These are phyloP conservation scores for Coleophoma eucalyptorum DNA, from an alignment of 2,329 filamentous ascomycete species.

Conservation along the genomic window DNA sequence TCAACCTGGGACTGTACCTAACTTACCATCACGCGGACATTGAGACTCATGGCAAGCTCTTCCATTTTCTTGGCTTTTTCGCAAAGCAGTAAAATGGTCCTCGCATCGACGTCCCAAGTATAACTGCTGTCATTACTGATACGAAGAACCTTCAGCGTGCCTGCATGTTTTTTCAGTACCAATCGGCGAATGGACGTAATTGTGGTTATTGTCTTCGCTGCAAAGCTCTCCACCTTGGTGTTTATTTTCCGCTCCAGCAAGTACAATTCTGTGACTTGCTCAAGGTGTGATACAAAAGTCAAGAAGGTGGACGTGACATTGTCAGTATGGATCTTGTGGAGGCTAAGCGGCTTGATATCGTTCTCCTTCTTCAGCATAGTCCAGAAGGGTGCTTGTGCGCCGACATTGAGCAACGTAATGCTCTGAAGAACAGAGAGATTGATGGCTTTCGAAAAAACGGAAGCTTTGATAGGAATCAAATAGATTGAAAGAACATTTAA, in stretches of 20 bases:
- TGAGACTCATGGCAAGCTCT: constrained; percentile 54
- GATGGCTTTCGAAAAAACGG: constrained; percentile 50
- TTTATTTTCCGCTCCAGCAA: constrained; percentile 51
- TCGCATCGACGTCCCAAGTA: constrained; percentile 55
- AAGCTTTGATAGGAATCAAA: constrained; percentile 56
- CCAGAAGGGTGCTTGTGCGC: constrained; percentile 59
- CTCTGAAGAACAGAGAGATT: constrained; percentile 52
- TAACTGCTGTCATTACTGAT: constrained; percentile 52
- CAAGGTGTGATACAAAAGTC: constrained; percentile 46
- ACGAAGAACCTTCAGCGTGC: constrained; percentile 50
- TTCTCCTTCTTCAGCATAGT: constrained; percentile 51
- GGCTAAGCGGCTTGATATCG: constrained; percentile 41
- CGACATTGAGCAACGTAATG: constrained; percentile 61
- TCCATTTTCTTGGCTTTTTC: constrained; percentile 43
- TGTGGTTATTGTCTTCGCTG: constrained; percentile 42
- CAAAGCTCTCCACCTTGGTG: constrained; percentile 49
- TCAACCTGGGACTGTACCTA: neutral
- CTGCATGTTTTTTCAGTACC: constrained; percentile 54
- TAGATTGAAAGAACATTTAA: constrained; percentile 52
- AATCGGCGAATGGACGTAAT: constrained; percentile 56
- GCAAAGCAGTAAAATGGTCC: constrained; percentile 50
- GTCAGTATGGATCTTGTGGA: constrained; percentile 60
- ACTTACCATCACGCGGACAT: constrained; percentile 50
- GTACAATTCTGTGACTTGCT: constrained; percentile 53
- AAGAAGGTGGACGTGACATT: constrained; percentile 55